phyloP scores from a whole-genome alignment of 192 early-diverging fungal species.

The Dimargaris xerosporica region DNA sequence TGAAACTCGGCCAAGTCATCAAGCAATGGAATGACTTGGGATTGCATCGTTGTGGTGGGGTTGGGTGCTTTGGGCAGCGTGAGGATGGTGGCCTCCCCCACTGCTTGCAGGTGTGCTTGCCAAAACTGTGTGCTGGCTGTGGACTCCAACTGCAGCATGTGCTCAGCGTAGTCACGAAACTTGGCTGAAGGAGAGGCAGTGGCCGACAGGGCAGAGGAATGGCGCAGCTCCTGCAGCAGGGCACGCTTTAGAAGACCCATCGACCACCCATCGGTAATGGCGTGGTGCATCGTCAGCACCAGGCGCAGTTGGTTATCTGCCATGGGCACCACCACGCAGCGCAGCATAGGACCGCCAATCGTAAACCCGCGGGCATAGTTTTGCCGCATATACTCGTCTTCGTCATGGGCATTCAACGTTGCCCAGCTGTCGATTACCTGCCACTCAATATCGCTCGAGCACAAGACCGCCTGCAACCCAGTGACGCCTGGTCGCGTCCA shows the following conservation, averaged over 20 bases:
- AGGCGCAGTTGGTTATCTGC: not conserved
- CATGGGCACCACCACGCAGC: not conserved
- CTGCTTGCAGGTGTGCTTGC: not conserved
- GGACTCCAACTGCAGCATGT: not conserved
- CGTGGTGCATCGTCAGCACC: not conserved
- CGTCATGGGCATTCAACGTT: not conserved
- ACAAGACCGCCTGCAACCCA: not conserved
- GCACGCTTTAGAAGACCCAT: not conserved
- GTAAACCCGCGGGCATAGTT: not conserved
- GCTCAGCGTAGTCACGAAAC: not conserved
- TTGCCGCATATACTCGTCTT: not conserved
- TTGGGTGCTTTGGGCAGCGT: not conserved
- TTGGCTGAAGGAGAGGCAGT: not conserved
- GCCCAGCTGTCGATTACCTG: not conserved
- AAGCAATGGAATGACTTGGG: not conserved
- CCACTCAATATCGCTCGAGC: not conserved
- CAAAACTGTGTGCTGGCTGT: not conserved
- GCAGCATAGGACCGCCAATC: not conserved
- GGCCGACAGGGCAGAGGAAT: not conserved
- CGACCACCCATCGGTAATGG: slow-evolving; percentile 5
- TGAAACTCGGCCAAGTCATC: not conserved
- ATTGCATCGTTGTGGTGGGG: not conserved
- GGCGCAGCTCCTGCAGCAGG: not conserved
- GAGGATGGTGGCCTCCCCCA: not conserved
- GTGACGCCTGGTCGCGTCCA: not conserved